Base-by-base conservation (phyloP, 2,329 filamentous ascomycete species). In the Fusarium guadeloupense region DNA sequence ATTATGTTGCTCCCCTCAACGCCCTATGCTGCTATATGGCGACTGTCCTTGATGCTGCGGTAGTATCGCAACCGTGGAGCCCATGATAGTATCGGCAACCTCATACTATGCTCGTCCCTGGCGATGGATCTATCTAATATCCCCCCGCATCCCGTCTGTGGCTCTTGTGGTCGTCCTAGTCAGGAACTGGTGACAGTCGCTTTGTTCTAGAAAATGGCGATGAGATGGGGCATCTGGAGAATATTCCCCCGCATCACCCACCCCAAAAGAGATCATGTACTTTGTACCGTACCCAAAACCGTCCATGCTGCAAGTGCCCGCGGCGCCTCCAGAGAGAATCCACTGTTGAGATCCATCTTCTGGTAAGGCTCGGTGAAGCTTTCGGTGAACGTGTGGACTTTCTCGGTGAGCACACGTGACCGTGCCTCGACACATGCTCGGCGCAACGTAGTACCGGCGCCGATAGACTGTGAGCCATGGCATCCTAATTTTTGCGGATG, bases 211-310 rank as follows among this genome's bases (percentile, higher is more conserved):
- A 70, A 67, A 53, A 64, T 64, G 49, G 45, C 44, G 38, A 58
- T 67, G 63, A 49, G 39, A 70, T 65, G 68, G 67, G 66, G 66
- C 66, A 69, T 69, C 63, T 69, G 66, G 68, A 70, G 67, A 14
- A 31, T 54, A 52, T 54, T 64, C 59, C 68, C 68, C 68, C 68
- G 66, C 68, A 70, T 68, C 64, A 45, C 42, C 66, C 62, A 58
- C 61, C 51, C 61, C 57, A 62, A 65, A 42, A 37, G 52, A 46
- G 52, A 46, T 54, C 56, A 54, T 65, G 67, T 69, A 67, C 65
- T 67, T 67, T 69, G 65, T 68, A 69, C 68, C 64, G n/a, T n/a
- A n/a, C n/a, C n/a, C n/a, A n/a, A 60, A 49, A 59, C 64, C 49
- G 69, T 70, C 66, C 64, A 66, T 69, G 66, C 68, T 70, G 64